Evolutionary conservation across 2,329 filamentous ascomycete species (phyloP).

Genomic region (Ophiocordyceps camponoti-saundersi): DNA sequence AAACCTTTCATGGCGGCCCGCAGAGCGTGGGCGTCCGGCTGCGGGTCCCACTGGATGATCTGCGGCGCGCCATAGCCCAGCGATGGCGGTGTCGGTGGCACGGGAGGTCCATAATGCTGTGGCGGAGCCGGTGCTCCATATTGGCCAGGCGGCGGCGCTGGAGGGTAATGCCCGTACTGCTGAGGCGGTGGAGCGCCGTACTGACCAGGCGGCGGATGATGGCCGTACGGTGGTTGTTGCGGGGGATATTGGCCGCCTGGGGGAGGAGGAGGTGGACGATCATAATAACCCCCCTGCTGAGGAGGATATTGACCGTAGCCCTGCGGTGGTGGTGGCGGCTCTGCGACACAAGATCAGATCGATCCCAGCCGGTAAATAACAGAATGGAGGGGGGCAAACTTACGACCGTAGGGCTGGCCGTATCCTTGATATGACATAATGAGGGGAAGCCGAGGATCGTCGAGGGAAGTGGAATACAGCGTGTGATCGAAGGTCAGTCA

Average conservation of each 20-base stretch:
- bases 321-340: constrained; percentile 17
- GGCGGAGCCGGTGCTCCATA: constrained; percentile 17
- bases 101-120: constrained; percentile 11
- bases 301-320: constrained; percentile 22
- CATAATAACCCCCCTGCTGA: constrained; percentile 13
- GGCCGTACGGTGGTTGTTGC: constrained; percentile 9
- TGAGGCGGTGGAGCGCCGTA: constrained; percentile 23
- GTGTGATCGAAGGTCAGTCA: not conserved
- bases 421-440: constrained; percentile 19
- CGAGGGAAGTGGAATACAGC: not conserved
- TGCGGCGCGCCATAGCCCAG: constrained; percentile 60
- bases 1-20: constrained; percentile 85
- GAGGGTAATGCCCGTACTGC: not conserved
- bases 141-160: constrained; percentile 11
- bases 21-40: constrained; percentile 50
- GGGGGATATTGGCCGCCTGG: constrained; percentile 10
- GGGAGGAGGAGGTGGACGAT: constrained; percentile 9
- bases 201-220: constrained; percentile 10
- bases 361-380: not conserved
- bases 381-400: constrained; percentile 8
- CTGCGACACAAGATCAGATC: constrained; percentile 7
- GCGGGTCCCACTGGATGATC: constrained; percentile 51
- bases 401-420: constrained; percentile 16
- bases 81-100: constrained; percentile 46
- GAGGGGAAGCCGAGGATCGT: not conserved